phyloP scores from a whole-genome alignment of 2,329 filamentous ascomycete species.

The Pseudomassariella vexata region DNA sequence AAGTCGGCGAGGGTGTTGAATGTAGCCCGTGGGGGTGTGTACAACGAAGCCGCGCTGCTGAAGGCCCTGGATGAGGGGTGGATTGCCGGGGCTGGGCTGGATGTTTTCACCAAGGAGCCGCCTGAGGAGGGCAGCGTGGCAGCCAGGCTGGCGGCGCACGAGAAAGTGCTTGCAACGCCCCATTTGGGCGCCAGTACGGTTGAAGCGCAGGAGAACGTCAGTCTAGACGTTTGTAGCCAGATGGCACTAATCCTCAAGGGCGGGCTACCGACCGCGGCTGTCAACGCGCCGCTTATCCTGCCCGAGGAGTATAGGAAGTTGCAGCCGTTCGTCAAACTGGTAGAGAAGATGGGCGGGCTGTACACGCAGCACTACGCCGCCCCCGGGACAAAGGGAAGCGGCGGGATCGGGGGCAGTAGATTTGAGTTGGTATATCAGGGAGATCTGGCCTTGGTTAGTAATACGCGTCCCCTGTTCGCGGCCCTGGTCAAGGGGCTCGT shows the following conservation, averaged over 20 bases:
- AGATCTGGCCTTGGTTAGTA: constrained; percentile 63
- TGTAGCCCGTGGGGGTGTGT: constrained; percentile 73
- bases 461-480: constrained; percentile 73
- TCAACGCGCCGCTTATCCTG: constrained; percentile 76
- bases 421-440: constrained; percentile 78
- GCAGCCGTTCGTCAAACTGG: constrained; percentile 68
- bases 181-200: constrained; percentile 75
- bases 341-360: constrained; percentile 73
- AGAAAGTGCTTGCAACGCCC: constrained; percentile 70
- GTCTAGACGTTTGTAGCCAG: constrained; percentile 76
- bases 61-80: constrained; percentile 63
- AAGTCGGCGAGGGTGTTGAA: constrained; percentile 69
- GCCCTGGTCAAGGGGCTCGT: constrained; percentile 74
- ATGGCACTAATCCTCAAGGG: constrained; percentile 68
- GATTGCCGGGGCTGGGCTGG: constrained; percentile 71
- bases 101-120: constrained; percentile 75
- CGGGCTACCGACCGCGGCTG: constrained; percentile 67
- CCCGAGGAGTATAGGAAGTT: constrained; percentile 75
- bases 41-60: constrained; percentile 69
- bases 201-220: constrained; percentile 81
- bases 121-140: constrained; percentile 54
- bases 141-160: constrained; percentile 58
- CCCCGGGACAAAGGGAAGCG: constrained; percentile 30
- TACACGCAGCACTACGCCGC: constrained; percentile 73
- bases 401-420: constrained; percentile 52